These are phyloP conservation scores for Rhizopogon vinicolor DNA, from an alignment of 768 basidiomycete genomes.

Conservation along the genomic window DNA sequence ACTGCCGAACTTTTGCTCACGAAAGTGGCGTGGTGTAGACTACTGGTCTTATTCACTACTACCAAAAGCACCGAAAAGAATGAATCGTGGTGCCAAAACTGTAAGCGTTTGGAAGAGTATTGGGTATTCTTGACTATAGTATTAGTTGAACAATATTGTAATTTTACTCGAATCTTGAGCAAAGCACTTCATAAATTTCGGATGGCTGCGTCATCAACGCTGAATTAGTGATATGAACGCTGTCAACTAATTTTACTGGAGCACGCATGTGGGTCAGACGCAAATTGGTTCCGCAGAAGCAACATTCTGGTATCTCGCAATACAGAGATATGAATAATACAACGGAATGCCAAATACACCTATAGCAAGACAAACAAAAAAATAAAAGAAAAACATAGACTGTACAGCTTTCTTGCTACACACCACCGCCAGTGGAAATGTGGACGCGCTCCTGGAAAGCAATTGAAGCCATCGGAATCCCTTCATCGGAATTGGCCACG, in stretches of 20 bases:
- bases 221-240: neutral
- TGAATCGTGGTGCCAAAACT: constrained; percentile 22
- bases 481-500: neutral
- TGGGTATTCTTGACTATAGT: neutral
- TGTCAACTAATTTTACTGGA: too few relatives aligned
- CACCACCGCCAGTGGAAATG: neutral
- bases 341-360: too few relatives aligned
- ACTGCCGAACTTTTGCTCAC: constrained; percentile 2
- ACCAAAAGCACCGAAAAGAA: constrained; percentile 84
- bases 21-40: constrained; percentile 46
- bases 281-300: too few relatives aligned
- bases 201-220: too few relatives aligned
- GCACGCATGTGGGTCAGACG: too few relatives aligned
- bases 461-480: neutral
- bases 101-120: neutral
- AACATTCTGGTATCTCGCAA: too few relatives aligned
- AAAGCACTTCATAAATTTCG: too few relatives aligned
- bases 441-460: neutral
- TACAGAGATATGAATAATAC: too few relatives aligned
- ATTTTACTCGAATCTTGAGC: neutral
- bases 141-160: neutral
- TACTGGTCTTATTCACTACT: constrained; percentile 94
- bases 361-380: too few relatives aligned
- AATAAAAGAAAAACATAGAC: too few relatives aligned
- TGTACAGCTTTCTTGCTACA: neutral